Percentiles rank a stretch among this genome's conserved stretches.
These are phyloP conservation scores for Pseudonectria foliicola DNA, from an alignment of 2,329 filamentous ascomycete genomes.

Conservation along the genomic window DNA sequence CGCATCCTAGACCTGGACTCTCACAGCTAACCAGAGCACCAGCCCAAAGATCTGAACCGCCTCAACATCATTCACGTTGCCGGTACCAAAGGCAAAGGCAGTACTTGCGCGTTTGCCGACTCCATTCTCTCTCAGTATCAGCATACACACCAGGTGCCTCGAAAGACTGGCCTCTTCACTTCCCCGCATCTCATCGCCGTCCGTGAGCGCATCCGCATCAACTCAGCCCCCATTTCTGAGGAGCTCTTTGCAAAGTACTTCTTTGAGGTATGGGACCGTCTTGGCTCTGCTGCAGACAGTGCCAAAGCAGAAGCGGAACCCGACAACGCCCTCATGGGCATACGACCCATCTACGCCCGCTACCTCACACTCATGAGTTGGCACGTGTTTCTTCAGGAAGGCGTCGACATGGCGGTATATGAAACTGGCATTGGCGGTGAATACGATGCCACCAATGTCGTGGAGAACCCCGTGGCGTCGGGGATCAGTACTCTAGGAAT, in stretches of 20 bases:
- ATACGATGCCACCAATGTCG: conserved; percentile 62
- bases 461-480: conserved; percentile 48
- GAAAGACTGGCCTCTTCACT: conserved; percentile 57
- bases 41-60: conserved; percentile 44
- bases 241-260: conserved; percentile 57
- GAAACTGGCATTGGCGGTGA: conserved; percentile 64
- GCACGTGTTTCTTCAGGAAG: conserved; percentile 58
- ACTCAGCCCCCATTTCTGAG: conserved; percentile 51
- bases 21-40: neutral
- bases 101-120: conserved; percentile 61
- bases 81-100: conserved; percentile 73
- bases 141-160: conserved; percentile 24
- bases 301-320: conserved; percentile 21
- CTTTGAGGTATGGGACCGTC: conserved; percentile 58
- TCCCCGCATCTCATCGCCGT: conserved; percentile 63
- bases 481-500: conserved; percentile 62
- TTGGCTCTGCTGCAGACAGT: conserved; percentile 30
- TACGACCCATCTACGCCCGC: conserved; percentile 51
- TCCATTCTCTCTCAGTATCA: conserved; percentile 53
- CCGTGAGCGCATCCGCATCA: conserved; percentile 59
- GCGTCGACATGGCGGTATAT: conserved; percentile 55
- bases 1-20: conserved; percentile 1
- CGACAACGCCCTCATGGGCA: conserved; percentile 28
- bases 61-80: conserved; percentile 64
- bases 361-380: conserved; percentile 60